These are phyloP conservation scores for Alternaria gansuensis DNA, from an alignment of 2,329 filamentous ascomycete species.

Conservation along the genomic window DNA sequence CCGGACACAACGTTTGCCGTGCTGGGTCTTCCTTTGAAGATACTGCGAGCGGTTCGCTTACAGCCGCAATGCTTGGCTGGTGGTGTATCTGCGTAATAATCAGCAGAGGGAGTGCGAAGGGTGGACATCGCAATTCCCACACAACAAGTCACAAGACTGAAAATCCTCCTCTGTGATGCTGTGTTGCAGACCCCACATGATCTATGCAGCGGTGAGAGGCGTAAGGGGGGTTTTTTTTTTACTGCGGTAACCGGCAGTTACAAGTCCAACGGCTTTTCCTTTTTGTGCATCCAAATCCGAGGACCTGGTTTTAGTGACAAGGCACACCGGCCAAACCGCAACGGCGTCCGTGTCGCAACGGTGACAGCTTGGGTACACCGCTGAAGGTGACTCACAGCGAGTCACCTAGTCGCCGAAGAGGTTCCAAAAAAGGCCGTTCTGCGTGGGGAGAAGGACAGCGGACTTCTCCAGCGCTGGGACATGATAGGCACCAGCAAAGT, in stretches of 20 bases:
- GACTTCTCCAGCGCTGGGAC: slow-evolving; percentile 7
- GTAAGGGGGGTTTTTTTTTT: slow-evolving; percentile 1
- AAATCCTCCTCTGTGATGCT: slow-evolving; percentile 7
- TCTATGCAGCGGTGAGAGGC: slow-evolving; percentile 13
- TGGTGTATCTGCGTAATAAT: slow-evolving; percentile 10
- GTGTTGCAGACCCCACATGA: not conserved
- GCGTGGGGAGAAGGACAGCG: slow-evolving; percentile 5
- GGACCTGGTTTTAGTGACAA: slow-evolving; percentile 23
- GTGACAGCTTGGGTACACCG: slow-evolving; percentile 24
- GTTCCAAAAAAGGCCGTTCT: slow-evolving; percentile 2
- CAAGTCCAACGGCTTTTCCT: slow-evolving; percentile 15
- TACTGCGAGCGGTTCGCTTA: slow-evolving; percentile 13
- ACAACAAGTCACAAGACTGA: slow-evolving; percentile 14
- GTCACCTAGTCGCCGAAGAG: slow-evolving; percentile 10
- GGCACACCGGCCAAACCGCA: slow-evolving; percentile 16
- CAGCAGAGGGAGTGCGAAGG: slow-evolving; percentile 9
- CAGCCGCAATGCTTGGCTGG: slow-evolving; percentile 12
- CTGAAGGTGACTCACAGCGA: slow-evolving; percentile 25
- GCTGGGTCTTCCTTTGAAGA: slow-evolving; percentile 8
- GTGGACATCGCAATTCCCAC: slow-evolving; percentile 12
- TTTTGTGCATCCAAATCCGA: slow-evolving; percentile 18
- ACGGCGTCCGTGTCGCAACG: slow-evolving; percentile 21
- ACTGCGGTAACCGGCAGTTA: slow-evolving; percentile 19
- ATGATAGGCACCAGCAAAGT: slow-evolving; percentile 8
- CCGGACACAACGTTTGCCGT: slow-evolving; percentile 10